Conservation (phyloP, 2,329 filamentous ascomycete species). For the Thyridium curvatum region DNA sequence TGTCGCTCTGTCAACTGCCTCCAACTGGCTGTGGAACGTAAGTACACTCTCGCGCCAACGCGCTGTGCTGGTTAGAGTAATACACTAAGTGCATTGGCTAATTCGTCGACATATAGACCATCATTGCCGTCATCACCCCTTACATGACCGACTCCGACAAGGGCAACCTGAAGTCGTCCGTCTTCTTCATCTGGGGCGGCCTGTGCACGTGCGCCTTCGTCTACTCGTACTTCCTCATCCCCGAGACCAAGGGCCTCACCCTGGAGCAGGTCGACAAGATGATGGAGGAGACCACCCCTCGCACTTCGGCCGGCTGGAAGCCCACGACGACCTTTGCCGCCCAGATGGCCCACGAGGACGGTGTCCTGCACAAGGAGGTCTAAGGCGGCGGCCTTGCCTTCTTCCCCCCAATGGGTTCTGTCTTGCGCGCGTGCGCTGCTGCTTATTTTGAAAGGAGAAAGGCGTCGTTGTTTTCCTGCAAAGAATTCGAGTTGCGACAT, state of each 20-base stretch:
- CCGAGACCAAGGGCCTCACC: constrained; percentile 69
- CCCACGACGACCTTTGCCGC: constrained; percentile 63
- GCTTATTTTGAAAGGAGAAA: no score
- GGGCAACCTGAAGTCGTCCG: constrained; percentile 61
- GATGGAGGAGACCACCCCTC: constrained; percentile 79
- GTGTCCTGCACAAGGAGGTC: neutral
- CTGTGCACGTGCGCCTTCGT: constrained; percentile 54
- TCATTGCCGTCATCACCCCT: constrained; percentile 65
- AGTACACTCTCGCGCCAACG: constrained; percentile 15
- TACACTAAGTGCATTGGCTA: neutral
- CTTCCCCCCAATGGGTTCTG: no score
- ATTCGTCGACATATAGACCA: constrained; percentile 3
- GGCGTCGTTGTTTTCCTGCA: no score
- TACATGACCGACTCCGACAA: constrained; percentile 57
- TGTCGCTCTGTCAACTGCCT: constrained; percentile 79
- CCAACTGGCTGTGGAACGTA: constrained; percentile 86
- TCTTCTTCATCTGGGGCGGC: constrained; percentile 71
- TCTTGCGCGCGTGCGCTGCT: no score
- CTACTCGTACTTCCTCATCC: constrained; percentile 69
- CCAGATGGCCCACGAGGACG: constrained; percentile 4
- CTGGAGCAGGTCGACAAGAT: constrained; percentile 80
- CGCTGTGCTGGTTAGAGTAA: constrained; percentile 2
- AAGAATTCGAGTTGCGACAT: no score
- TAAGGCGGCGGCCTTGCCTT: no score
- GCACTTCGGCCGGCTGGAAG: constrained; percentile 70